Evolutionary conservation across 257 asterid species (phyloP).

Genomic region (Solanum verrucosum): DNA sequence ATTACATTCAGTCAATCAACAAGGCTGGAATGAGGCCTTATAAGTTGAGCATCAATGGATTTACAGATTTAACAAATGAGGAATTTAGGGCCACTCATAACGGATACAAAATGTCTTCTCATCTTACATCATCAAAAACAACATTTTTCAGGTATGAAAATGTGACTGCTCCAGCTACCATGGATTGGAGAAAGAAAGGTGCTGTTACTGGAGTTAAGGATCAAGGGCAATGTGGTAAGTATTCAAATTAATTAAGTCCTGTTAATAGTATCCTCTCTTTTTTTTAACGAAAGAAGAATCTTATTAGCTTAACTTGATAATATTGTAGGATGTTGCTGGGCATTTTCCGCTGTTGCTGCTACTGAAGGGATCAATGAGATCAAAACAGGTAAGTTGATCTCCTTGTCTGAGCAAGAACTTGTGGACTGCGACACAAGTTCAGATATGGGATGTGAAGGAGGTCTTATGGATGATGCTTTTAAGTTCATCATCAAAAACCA

Average conservation of each 20-base stretch:
- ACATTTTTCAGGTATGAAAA: conserved; percentile 12
- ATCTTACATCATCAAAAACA: neutral
- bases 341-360: conserved; percentile 14
- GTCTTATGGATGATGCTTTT: conserved; percentile 3
- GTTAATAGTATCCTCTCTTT: neutral
- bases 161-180: conserved; percentile 4
- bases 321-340: conserved; percentile 12
- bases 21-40: conserved; percentile 5
- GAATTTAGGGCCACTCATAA: conserved; percentile 21
- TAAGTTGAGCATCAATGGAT: conserved; percentile 25
- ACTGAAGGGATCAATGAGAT: conserved; percentile 8
- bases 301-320: neutral
- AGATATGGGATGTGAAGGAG: neutral
- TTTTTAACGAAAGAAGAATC: neutral
- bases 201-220: conserved; percentile 37
- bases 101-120: conserved; percentile 16
- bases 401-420: conserved; percentile 10
- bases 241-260: neutral
- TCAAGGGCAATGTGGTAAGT: conserved; percentile 34
- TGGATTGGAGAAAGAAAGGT: conserved; percentile 21
- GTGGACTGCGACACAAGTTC: conserved; percentile 1
- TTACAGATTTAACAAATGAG: conserved; percentile 37
- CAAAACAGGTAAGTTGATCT: neutral
- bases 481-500: neutral
- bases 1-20: conserved; percentile 26